Conservation (phyloP, 176 grass and related monocot species). For the Paspalum notatum region DNA sequence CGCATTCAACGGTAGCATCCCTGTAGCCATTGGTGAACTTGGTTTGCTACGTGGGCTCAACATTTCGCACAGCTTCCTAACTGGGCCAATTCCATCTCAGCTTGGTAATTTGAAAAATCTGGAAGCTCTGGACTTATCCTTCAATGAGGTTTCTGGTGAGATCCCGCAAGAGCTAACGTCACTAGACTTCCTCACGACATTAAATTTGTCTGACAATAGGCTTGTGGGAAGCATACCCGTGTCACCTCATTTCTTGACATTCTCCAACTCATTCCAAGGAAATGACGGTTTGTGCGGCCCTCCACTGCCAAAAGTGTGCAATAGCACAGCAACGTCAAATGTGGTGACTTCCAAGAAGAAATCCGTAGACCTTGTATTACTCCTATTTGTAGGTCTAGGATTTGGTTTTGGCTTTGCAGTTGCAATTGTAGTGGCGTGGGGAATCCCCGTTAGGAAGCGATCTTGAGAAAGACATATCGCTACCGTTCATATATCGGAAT, state of each 20-base stretch:
- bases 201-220: constrained; percentile 51
- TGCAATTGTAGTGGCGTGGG: constrained; percentile 1
- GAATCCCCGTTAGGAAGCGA: not conserved
- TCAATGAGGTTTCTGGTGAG: constrained; percentile 39
- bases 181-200: constrained; percentile 33
- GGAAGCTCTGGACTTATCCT: constrained; percentile 50
- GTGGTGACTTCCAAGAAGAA: not conserved
- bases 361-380: not conserved
- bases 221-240: constrained; percentile 39
- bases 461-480: not conserved
- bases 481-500: too few species aligned
- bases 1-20: constrained; percentile 40
- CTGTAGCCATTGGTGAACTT: constrained; percentile 40
- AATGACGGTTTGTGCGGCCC: constrained; percentile 11
- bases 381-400: constrained; percentile 15
- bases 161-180: constrained; percentile 42
- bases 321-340: not conserved
- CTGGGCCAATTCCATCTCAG: not conserved
- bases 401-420: constrained; percentile 29
- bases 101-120: not conserved
- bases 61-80: constrained; percentile 15
- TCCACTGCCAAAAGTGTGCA: constrained; percentile 6
- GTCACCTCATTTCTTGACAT: not conserved
- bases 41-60: not conserved
- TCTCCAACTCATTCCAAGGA: not conserved